Base-by-base conservation (phyloP, 2,329 filamentous ascomycete genomes). In the Dactylonectria estremocensis region DNA sequence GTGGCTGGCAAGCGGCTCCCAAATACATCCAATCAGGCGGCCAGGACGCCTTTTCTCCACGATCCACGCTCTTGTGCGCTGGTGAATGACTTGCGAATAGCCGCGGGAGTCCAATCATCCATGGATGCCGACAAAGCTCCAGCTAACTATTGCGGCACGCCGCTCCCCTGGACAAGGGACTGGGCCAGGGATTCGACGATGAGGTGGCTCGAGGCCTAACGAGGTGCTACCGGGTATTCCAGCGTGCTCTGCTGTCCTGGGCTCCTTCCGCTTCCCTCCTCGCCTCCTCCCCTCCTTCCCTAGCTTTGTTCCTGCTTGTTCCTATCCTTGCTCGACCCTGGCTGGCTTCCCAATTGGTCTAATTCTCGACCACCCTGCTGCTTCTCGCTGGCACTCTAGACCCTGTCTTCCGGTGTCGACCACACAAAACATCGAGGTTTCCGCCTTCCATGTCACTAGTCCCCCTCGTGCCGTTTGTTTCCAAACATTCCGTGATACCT, bases 11-110 rank as follows among this genome's bases (percentile, higher is more conserved):
- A 67, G 70, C 67, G 67, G 66, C 52, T 69, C 60, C 49, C 20
- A 22, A 35, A 10, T 8, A 24, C 53, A 68, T n/a, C 74, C 74
- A 76, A 76, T 72, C 66, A 66, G 55, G 69, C 49, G 46, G 45
- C 58, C 33, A 57, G 52, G 28, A 64, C 61, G 50, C 56, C 40
- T 20, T 64, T 53, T 73, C 70, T 71, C 69, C 64, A 67, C 66
- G 64, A 75, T 72, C 66, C 69, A 72, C 59, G 67, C 67, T 67
- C 49, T 61, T 46, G 24, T 28, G 7, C 24, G 4, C 24, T 28
- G 24, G 24, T 28, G 24, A 28, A 28, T 28, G 24, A 28, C 24
- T 28, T 28, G 65, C 69, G 46, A 48, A 24, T 63, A 68, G 54
- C 62, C 66, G 66, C 66, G 58, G 35, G 53, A 20, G 62, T 60